Conservation (phyloP, 345 rosid genomes). For the Citrus glauca region DNA sequence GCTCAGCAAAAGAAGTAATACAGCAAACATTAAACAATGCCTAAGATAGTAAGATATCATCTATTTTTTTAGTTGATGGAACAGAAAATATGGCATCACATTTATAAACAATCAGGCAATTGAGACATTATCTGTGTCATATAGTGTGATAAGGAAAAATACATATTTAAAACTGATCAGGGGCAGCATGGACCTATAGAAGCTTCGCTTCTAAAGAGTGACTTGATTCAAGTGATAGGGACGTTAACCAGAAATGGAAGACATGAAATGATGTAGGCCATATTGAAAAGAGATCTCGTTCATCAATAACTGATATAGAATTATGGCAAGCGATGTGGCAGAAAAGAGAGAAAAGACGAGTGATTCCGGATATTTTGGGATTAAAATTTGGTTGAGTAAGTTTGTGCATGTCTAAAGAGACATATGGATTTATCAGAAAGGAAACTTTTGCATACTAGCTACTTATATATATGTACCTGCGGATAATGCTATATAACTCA, state of each 20-base stretch:
- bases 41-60: not conserved
- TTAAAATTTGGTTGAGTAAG: not conserved
- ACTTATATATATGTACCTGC: conserved; percentile 51
- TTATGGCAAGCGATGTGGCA: not conserved
- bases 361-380: not conserved
- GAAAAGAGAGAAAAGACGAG: not conserved
- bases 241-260: not conserved
- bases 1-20: conserved; percentile 9
- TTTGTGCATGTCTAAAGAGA: not conserved
- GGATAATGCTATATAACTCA: conserved; percentile 89
- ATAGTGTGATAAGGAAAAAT: not conserved
- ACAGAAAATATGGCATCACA: not conserved
- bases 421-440: not conserved
- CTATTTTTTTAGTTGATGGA: not conserved
- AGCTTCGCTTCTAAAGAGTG: not conserved
- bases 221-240: not conserved
- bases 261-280: not conserved
- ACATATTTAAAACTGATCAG: not conserved
- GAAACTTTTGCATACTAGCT: not conserved
- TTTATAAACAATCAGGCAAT: not conserved
- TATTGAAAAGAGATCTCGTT: not conserved
- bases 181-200: not conserved
- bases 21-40: not conserved
- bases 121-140: not conserved
- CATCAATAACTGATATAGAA: not conserved